Percentiles rank a stretch among this genome's conserved stretches.
Evolutionary conservation across 2,329 filamentous ascomycete genomes (phyloP).

Genomic region (Curvularia eragrostidis): DNA sequence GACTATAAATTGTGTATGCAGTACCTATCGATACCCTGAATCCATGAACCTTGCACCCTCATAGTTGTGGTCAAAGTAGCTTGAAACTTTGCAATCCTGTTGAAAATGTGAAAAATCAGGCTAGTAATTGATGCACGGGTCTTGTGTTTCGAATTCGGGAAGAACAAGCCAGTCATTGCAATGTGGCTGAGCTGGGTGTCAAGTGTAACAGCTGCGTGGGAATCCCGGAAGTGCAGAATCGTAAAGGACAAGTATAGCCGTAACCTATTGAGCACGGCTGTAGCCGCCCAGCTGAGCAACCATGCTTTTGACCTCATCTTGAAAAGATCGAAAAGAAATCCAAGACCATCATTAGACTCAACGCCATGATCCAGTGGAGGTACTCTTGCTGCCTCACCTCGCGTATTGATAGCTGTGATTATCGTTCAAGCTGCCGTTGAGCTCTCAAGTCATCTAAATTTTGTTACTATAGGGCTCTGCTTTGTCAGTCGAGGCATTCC

Average conservation of each 20-base stretch:
- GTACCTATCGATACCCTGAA: not conserved
- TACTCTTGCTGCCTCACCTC: not conserved
- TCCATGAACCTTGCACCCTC: not conserved
- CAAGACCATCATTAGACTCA: not conserved
- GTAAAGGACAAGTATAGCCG: not conserved
- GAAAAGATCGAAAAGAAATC: not conserved
- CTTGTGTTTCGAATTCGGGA: too few relatives aligned
- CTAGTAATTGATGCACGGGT: too few relatives aligned
- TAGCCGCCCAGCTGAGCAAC: not conserved
- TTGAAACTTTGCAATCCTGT: not conserved
- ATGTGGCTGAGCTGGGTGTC: too few relatives aligned
- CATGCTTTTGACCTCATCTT: not conserved
- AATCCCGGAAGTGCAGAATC: too few relatives aligned
- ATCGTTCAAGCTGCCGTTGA: conserved; percentile 11
- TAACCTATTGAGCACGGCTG: not conserved
- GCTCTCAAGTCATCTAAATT: conserved; percentile 27
- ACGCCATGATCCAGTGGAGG: not conserved
- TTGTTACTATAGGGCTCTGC: conserved; percentile 22
- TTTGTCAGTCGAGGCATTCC: conserved; percentile 23
- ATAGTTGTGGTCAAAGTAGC: not conserved
- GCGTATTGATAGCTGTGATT: not conserved
- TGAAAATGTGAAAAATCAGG: too few relatives aligned
- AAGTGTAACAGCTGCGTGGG: too few relatives aligned
- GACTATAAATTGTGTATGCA: not conserved
- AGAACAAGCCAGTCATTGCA: too few relatives aligned